These are phyloP conservation scores for Aspergillus coremiiformis DNA, from an alignment of 495 filamentous ascomycete genomes.

Conservation along the genomic window DNA sequence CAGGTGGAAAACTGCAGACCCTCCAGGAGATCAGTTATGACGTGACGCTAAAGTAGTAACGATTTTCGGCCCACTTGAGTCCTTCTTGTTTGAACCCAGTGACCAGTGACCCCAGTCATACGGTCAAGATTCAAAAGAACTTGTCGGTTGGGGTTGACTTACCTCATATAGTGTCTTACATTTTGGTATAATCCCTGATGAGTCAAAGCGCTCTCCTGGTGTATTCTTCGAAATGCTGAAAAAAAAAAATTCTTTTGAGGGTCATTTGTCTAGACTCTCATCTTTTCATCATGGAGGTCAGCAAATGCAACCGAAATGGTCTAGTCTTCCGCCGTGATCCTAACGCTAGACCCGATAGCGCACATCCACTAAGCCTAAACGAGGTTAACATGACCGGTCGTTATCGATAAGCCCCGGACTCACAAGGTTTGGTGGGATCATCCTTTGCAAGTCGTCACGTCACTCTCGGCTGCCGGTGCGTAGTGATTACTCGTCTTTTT, in stretches of 20 bases:
- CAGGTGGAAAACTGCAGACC: not conserved
- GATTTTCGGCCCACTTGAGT: not conserved
- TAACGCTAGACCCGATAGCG: slow-evolving; percentile 7
- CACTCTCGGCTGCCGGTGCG: slow-evolving; percentile 14
- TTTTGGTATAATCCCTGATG: too few species aligned
- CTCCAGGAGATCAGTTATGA: not conserved
- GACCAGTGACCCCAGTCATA: not conserved
- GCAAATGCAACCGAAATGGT: slow-evolving; percentile 17
- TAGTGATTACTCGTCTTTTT: not conserved
- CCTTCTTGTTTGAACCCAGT: too few species aligned
- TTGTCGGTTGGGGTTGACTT: not conserved
- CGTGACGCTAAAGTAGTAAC: not conserved
- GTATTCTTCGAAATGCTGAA: too few species aligned
- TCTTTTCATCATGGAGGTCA: slow-evolving; percentile 12
- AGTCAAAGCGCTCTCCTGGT: too few species aligned
- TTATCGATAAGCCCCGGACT: slow-evolving; percentile 18
- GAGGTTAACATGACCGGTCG: not conserved
- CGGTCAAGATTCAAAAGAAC: not conserved
- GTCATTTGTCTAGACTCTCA: slow-evolving; percentile 4
- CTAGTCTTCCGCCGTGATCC: slow-evolving; percentile 13
- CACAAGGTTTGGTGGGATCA: slow-evolving; percentile 1
- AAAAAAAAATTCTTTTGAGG: too few species aligned
- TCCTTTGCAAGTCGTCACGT: slow-evolving; percentile 35
- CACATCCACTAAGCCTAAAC: not conserved
- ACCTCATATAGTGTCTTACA: not conserved